Evolutionary conservation across 2,329 filamentous ascomycete genomes (phyloP).

Genomic region (Dothideomycetes sp.): DNA sequence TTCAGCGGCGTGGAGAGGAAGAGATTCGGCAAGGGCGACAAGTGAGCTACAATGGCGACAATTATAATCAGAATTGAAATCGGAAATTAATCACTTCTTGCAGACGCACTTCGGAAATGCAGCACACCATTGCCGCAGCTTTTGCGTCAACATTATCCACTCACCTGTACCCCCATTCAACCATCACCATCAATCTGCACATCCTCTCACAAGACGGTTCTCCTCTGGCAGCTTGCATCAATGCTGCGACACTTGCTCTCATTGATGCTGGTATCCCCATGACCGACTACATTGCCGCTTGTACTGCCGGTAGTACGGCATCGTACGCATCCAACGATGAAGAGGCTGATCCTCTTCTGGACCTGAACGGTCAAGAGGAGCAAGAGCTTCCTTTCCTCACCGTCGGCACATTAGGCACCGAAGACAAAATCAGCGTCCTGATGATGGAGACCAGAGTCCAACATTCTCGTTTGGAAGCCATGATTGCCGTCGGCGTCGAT

Average conservation of each 20-base stretch:
- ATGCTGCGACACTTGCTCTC: slow-evolving; percentile 81
- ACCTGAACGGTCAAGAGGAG: slow-evolving; percentile 71
- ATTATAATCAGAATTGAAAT: too few species aligned
- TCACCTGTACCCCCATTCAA: slow-evolving; percentile 78
- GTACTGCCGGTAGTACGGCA: slow-evolving; percentile 72
- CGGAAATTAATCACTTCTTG: too few species aligned
- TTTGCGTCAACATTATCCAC: slow-evolving; percentile 72
- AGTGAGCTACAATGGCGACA: slow-evolving; percentile 44
- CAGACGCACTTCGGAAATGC: slow-evolving; percentile 71
- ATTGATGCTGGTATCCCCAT: slow-evolving; percentile 94
- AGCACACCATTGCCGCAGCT: slow-evolving; percentile 65
- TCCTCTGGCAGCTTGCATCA: slow-evolving; percentile 78
- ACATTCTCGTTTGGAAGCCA: slow-evolving; percentile 69
- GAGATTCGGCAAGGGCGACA: slow-evolving; percentile 63
- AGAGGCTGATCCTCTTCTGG: slow-evolving; percentile 69
- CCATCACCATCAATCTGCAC: slow-evolving; percentile 73
- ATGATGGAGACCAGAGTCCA: slow-evolving; percentile 86
- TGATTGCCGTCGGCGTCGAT: slow-evolving; percentile 86
- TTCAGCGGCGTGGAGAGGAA: slow-evolving; percentile 83
- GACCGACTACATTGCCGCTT: slow-evolving; percentile 81
- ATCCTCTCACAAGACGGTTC: slow-evolving; percentile 85
- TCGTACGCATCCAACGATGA: slow-evolving; percentile 51
- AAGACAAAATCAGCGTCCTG: slow-evolving; percentile 64
- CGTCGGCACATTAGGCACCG: slow-evolving; percentile 60
- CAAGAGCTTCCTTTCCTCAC: slow-evolving; percentile 83